Evolutionary conservation across 495 filamentous ascomycete species (phyloP), one percentile per base, ranked within the genome.

Genomic region (Podospora australis): DNA sequence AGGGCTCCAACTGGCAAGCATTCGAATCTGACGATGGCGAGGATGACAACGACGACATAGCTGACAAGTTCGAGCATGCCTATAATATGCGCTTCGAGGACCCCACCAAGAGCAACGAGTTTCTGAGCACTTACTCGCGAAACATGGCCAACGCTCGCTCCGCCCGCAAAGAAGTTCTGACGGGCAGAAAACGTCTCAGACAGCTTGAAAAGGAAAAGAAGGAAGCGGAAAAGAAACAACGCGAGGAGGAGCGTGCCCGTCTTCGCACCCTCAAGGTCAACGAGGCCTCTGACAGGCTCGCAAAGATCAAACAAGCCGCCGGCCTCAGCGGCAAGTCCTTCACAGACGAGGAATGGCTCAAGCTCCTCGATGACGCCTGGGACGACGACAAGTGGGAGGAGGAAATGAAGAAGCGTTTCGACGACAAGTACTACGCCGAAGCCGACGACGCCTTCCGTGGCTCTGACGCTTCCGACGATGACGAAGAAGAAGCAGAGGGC

Each of bases 31-130:
- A 98, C 54, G 92, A 96, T 45, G n/a, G n/a, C n/a, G 87, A 86
- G 17, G 87, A 91, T 43, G 86, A 90, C 28, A 85, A 90, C 23
- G 84, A 90, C 40, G 73, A 80, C 11, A 77, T 81, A 21, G 90
- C 91, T 26, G 92, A 98, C 21, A 78, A 79, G 22, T 90, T 89
- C 54, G 92, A 98, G 63, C 77, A 84, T 45, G 90, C 89, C n/a
- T 98, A 94, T 70, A 98, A 98, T 66, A 71, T 96, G 66, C 86
- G 92, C 20, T 98, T 98, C 57, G 92, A 98, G 59, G 86, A 98
- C 56, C 89, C 92, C 1, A 75, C 74, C 55, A 84, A 82, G 53
- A 78, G 84, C 50, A 95, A 96, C 54, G 87, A 95, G 58, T 80
- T 84, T 43, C 63, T 96, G 2, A 80, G 83, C 51, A 88, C 91